A percentile compares a stretch with the other conserved stretches of the same genome.
Evolutionary conservation across 2,329 filamentous ascomycete genomes (phyloP).

Genomic region (Rhynchosporium secalis): DNA sequence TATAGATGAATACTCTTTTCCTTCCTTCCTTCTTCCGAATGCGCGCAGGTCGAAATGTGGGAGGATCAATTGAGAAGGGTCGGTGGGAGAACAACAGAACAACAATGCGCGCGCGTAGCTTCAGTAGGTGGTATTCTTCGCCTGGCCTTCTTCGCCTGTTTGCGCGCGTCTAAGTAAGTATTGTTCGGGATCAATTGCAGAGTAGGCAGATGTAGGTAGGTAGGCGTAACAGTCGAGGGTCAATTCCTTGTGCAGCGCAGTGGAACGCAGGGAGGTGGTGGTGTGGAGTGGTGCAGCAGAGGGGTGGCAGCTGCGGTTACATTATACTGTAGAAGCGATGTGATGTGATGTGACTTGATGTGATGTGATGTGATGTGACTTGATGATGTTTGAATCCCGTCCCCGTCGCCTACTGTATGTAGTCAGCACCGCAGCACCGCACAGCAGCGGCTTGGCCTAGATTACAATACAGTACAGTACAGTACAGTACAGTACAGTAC

Average conservation of each 20-base stretch:
- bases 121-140: background rate
- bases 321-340: background rate
- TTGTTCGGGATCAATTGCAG: background rate
- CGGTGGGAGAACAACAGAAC: constrained; percentile 14
- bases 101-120: constrained; percentile 14
- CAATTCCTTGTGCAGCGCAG: constrained; percentile 6
- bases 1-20: background rate
- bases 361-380: background rate
- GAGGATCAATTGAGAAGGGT: constrained; percentile 19
- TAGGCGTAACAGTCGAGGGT: constrained; percentile 3
- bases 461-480: background rate
- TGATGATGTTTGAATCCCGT: constrained; percentile 9
- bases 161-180: background rate
- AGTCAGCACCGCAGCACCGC: background rate
- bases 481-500: too few relatives aligned
- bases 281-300: background rate
- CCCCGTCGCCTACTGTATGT: background rate
- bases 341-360: background rate
- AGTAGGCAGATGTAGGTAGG: background rate
- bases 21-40: background rate
- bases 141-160: background rate
- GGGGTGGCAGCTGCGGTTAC: background rate
- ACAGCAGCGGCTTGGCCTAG: background rate
- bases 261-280: background rate
- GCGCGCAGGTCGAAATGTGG: background rate